Evolutionary conservation across 805 yeast genomes (phyloP).

Genomic region (Sungouiella blattae): DNA sequence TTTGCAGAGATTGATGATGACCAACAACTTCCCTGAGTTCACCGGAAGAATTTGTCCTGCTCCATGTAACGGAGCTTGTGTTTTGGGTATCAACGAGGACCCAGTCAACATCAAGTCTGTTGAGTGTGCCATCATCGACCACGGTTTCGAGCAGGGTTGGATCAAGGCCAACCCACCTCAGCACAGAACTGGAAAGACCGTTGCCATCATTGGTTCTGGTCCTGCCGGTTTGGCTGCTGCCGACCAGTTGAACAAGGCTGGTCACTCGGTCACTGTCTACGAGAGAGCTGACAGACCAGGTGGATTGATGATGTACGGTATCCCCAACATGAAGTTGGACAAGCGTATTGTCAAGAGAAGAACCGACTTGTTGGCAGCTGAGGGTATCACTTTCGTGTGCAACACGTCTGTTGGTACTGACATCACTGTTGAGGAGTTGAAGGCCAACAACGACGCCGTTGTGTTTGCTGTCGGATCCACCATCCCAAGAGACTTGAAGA

Average conservation of each 20-base stretch:
- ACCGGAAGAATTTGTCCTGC: constrained; percentile 99
- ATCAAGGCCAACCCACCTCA: constrained; percentile 79
- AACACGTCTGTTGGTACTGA: constrained; percentile 84
- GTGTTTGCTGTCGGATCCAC: constrained; percentile 92
- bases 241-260: constrained; percentile 95
- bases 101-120: constrained; percentile 96
- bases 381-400: constrained; percentile 79
- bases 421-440: constrained; percentile 65
- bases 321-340: constrained; percentile 98
- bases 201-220: constrained; percentile 93
- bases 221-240: constrained; percentile 97
- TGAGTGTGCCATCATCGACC: constrained; percentile 94
- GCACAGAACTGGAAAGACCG: constrained; percentile 75
- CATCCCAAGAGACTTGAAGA: constrained; percentile 90
- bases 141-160: constrained; percentile 97
- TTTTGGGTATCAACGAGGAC: constrained; percentile 86
- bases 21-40: constrained; percentile 98
- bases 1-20: constrained; percentile 84
- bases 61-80: constrained; percentile 96
- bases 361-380: constrained; percentile 83
- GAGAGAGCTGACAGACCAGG: constrained; percentile 96
- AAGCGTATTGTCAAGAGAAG: constrained; percentile 90
- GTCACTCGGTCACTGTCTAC: constrained; percentile 86
- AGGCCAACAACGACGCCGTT: constrained; percentile 71
- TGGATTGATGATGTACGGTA: constrained; percentile 97